These are phyloP conservation scores for Juncus effusus DNA, from an alignment of 176 grass and related monocot genomes.

Conservation along the genomic window DNA sequence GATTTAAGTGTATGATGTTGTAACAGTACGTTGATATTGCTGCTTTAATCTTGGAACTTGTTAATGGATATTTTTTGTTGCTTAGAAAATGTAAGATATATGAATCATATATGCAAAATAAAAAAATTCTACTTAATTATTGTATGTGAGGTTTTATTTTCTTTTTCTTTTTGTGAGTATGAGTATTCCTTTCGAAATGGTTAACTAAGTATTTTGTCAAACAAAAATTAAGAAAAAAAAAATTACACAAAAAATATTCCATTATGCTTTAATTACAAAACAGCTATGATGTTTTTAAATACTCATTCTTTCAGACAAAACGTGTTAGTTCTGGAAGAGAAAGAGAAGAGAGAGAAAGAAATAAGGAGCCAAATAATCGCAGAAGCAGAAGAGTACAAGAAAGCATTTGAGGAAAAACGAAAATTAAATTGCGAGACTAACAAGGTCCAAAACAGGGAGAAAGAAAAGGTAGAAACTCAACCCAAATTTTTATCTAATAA, in stretches of 20 bases:
- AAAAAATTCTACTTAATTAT: too few species aligned
- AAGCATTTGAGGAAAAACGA: slow-evolving; percentile 78
- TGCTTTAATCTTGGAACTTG: background rate
- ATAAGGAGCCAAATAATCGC: slow-evolving; percentile 60
- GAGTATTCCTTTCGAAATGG: too few species aligned
- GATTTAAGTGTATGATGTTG: background rate
- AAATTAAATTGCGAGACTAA: slow-evolving; percentile 52
- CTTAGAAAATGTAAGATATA: too few species aligned
- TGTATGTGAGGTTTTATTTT: too few species aligned
- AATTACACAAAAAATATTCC: background rate
- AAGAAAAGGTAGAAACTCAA: slow-evolving; percentile 53
- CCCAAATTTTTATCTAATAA: background rate
- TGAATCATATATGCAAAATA: too few species aligned
- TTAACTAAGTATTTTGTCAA: background rate
- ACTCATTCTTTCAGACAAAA: slow-evolving; percentile 61
- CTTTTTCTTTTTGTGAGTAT: too few species aligned
- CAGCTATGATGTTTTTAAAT: background rate
- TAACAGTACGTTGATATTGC: background rate
- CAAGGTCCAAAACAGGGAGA: slow-evolving; percentile 73
- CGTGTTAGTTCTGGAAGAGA: slow-evolving; percentile 73
- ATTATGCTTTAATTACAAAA: background rate
- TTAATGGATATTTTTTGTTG: background rate
- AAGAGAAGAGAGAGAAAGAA: slow-evolving; percentile 78
- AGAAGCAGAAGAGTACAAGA: slow-evolving; percentile 89
- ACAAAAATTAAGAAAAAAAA: background rate